Evolutionary conservation across 345 rosid species (phyloP).

Genomic region (Erucastrum elatum): DNA sequence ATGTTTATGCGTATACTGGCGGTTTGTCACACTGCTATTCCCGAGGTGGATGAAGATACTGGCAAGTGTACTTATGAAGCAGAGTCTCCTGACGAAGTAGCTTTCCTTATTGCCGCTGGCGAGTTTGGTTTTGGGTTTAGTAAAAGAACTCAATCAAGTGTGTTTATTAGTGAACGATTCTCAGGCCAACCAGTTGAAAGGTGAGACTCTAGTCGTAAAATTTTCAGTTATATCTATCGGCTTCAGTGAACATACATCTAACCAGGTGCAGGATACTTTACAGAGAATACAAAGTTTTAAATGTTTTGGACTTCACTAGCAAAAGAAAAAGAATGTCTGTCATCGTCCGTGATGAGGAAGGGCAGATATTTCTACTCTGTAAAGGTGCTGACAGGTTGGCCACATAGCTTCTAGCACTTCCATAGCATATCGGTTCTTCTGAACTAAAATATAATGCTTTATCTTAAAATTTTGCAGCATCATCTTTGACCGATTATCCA

Average conservation of each 20-base stretch:
- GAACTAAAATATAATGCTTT: conserved; percentile 3
- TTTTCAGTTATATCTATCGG: neutral
- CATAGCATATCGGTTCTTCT: conserved; percentile 18
- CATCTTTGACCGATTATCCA: conserved; percentile 65
- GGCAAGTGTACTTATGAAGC: conserved; percentile 69
- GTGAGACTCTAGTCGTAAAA: conserved; percentile 33
- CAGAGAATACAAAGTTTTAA: conserved; percentile 69
- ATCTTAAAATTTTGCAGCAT: conserved; percentile 48
- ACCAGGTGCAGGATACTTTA: conserved; percentile 15
- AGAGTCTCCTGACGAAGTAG: conserved; percentile 82
- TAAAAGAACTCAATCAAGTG: conserved; percentile 61
- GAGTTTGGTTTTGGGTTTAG: conserved; percentile 70
- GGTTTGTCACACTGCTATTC: conserved; percentile 73
- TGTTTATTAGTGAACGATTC: conserved; percentile 47
- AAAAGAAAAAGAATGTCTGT: conserved; percentile 82
- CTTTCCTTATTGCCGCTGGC: conserved; percentile 69
- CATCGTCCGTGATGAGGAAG: conserved; percentile 58
- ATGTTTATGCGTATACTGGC: conserved; percentile 71
- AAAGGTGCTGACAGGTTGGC: conserved; percentile 85
- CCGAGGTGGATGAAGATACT: conserved; percentile 50
- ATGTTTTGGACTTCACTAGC: conserved; percentile 73
- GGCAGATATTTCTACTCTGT: conserved; percentile 68
- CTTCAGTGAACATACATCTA: neutral
- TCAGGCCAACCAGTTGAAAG: conserved; percentile 51
- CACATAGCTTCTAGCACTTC: conserved; percentile 16